Base-by-base conservation (phyloP, 495 filamentous ascomycete genomes). In the Penicillium herquei region DNA sequence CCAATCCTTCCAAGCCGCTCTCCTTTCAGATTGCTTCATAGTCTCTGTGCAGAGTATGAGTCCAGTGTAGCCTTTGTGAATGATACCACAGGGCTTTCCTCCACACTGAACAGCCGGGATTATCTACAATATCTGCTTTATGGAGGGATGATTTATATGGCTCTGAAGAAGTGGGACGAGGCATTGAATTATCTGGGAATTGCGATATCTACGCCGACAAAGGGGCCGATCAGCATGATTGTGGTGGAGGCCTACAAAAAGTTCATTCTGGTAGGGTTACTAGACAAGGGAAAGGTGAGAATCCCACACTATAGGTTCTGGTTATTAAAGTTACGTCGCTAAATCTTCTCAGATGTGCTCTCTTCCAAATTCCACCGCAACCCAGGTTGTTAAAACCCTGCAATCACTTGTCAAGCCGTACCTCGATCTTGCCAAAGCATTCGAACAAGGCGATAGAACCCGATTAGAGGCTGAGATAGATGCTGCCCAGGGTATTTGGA, bases 221-320 rank as follows among this genome's bases (percentile, higher is more conserved):
- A 70, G 12, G 77, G 71, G 18, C 70, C 78, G 11, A 77, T 81
- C 16, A 93, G 86, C 70, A 87, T 84, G 69, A 79, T 94, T 31
- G 91, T 92, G 86, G 78, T 89, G 2, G 91, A 96, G 62, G 90
- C 90, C 12, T 95, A 96, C 76, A 96, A 93, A 69, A 97, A 95
- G 73, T 96, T 90, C 87, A 69, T 94, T 8, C 73, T 98, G n/a
- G 81, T 92, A 5, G 81, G 84, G 35, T 72, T 96, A 37, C 76
- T 98, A 9, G 75, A 79, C 16, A 73, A 85, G 40, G 93, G 93
- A 63, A 87, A 82, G 70, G 81, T 87, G 61, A 72, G 9, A 35
- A 68, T 55, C 6, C 13, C 21, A 0, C 7, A 32, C 13, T 26
- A n/a, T 13, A 46, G 40, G 1, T 17, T 11, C 21, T 39, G 21